Conservation (phyloP, 2,329 filamentous ascomycete genomes). For the Ophiostoma australiae region DNA sequence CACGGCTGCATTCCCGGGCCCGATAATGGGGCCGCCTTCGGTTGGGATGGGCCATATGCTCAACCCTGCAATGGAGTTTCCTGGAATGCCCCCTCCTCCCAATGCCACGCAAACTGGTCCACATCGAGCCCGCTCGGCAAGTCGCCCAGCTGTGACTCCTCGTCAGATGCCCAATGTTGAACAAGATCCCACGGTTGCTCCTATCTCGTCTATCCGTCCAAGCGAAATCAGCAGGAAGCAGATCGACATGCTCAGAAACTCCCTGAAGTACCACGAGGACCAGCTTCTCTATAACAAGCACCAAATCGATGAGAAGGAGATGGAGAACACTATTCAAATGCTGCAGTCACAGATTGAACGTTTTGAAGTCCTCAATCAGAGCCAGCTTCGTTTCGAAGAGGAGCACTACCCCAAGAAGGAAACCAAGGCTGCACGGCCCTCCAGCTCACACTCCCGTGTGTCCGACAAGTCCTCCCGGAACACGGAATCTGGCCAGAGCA, state of each 20-base stretch:
- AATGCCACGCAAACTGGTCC: neutral
- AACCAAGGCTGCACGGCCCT: slow-evolving; percentile 27
- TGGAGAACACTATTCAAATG: slow-evolving; percentile 45
- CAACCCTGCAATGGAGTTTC: slow-evolving; percentile 17
- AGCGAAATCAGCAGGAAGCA: slow-evolving; percentile 59
- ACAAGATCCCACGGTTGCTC: slow-evolving; percentile 37
- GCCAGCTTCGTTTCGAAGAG: slow-evolving; percentile 45
- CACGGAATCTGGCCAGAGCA: slow-evolving; percentile 6
- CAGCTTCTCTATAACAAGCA: slow-evolving; percentile 59
- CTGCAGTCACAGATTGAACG: slow-evolving; percentile 34
- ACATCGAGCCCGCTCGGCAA: neutral
- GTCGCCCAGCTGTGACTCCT: neutral
- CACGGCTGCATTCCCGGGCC: slow-evolving; percentile 27
- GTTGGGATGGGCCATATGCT: slow-evolving; percentile 28
- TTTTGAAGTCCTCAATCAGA: slow-evolving; percentile 46
- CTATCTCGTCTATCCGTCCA: slow-evolving; percentile 54
- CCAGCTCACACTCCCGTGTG: slow-evolving; percentile 22
- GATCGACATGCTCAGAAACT: slow-evolving; percentile 47
- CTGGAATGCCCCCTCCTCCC: slow-evolving; percentile 13
- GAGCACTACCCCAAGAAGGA: slow-evolving; percentile 38
- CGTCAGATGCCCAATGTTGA: slow-evolving; percentile 23
- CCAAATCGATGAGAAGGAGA: slow-evolving; percentile 54
- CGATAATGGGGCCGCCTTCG: slow-evolving; percentile 30
- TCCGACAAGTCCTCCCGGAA: slow-evolving; percentile 13
- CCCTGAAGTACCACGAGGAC: slow-evolving; percentile 53